Evolutionary conservation across 331 rosid species (phyloP), one percentile per base, ranked within the genome.

Genomic region (Rhamnella rubrinervis): DNA sequence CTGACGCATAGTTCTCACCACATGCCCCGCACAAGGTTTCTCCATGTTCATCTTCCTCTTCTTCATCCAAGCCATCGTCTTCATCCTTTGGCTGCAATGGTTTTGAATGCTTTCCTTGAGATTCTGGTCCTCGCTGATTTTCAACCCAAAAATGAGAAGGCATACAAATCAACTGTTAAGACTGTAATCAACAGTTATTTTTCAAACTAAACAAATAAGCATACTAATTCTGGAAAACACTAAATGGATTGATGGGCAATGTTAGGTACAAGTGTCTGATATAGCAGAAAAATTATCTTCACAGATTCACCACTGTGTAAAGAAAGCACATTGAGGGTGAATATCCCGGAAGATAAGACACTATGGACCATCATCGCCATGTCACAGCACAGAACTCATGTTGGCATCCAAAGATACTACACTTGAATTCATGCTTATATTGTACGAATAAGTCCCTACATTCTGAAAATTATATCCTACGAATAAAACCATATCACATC

Each of bases 1-100:
- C 96, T 19, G 89, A 85, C 7, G 87, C 96, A 25, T 87, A 85
- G 50, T 87, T 77, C 81, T 91, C 96, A 12, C 96, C 96, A 41
- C 98, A 92, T 52, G 96, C 97, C 60, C 98, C 98, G 1, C 98
- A 92, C 63, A 87, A 80, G 53, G 96, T 88, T 63, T 92, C 97
- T 25, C 90, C 98, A 14, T 88, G 96, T 68, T 90, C 98, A 51
- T 92, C 98, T 3, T 88, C 98, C 0, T 89, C 98, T 72, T 83
- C 81, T 72, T 88, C 96, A 0, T 86, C 95, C 84, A 77, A 65
- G 18, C 78, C 91, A 55, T 89, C 93, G 4, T 87, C 92, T 67
- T 92, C 95, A 0, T 92, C 98, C 74, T 85, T 84, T 50, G 83
- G 51, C 62, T 50, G 84, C 70, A 77, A 23, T 26, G 80, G 57